A percentile compares a stretch with the other conserved stretches of the same genome.
Evolutionary conservation across 805 yeast genomes (phyloP).

Genomic region (Diddensiella santjacobensis): DNA sequence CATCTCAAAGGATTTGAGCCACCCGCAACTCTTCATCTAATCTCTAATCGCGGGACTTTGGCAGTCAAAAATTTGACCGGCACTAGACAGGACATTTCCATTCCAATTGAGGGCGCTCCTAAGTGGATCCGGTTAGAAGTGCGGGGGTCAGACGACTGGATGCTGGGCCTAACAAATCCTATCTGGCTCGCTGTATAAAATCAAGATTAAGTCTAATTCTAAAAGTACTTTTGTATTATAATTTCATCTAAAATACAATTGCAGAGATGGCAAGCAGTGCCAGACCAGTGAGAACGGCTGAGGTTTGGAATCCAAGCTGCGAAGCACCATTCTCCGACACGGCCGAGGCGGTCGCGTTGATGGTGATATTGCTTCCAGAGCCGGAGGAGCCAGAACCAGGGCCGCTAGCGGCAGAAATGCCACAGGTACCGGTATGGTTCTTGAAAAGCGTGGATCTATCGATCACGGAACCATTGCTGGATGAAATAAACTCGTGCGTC

Average conservation of each 20-base stretch:
- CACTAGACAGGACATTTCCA: no score
- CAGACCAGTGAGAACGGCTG: not conserved
- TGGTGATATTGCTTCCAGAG: not conserved
- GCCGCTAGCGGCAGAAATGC: not conserved
- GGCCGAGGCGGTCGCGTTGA: not conserved
- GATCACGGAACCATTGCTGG: slow-evolving; percentile 22
- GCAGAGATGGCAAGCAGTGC: not conserved
- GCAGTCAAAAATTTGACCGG: no score
- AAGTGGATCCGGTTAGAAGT: slow-evolving; percentile 11
- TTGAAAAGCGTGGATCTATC: slow-evolving; percentile 27
- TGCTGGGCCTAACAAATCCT: slow-evolving; percentile 18
- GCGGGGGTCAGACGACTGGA: slow-evolving; percentile 1
- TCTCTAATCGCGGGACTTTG: not conserved
- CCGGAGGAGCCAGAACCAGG: not conserved
- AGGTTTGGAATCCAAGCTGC: not conserved
- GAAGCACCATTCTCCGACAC: not conserved
- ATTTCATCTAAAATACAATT: not conserved
- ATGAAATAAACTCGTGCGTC: slow-evolving; percentile 26
- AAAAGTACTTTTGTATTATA: no score
- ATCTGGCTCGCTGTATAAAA: no score
- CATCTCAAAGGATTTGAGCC: not conserved
- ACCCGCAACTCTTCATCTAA: not conserved
- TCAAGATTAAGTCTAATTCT: no score
- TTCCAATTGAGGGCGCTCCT: not conserved
- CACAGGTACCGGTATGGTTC: slow-evolving; percentile 13